Evolutionary conservation across 306 rosid genomes (phyloP).

Genomic region (Lotus japonicus): DNA sequence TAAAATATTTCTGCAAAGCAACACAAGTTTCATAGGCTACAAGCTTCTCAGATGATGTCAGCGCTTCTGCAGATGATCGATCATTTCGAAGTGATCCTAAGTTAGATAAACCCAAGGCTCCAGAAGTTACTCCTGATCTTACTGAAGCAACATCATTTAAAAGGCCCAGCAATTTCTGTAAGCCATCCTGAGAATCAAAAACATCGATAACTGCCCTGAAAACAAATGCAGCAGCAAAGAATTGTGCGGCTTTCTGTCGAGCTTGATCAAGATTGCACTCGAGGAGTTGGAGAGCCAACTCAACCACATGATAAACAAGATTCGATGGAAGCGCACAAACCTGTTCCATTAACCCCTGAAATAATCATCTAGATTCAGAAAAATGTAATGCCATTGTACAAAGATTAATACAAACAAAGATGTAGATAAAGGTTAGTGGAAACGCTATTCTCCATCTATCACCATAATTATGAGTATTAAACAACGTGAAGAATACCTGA

Average conservation of each 20-base stretch:
- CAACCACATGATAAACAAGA: conserved; percentile 71
- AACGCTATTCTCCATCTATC: not conserved
- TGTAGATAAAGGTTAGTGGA: not conserved
- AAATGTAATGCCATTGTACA: not conserved
- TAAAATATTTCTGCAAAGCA: conserved; percentile 88
- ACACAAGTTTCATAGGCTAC: conserved; percentile 92
- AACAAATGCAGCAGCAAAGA: conserved; percentile 90
- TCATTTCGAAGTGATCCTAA: conserved; percentile 79
- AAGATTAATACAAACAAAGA: not conserved
- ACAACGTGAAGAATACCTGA: conserved; percentile 55
- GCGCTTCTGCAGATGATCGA: conserved; percentile 73
- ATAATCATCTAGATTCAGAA: conserved; percentile 8
- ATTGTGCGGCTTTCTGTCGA: conserved; percentile 86
- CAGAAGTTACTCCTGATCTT: conserved; percentile 87
- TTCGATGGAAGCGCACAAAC: conserved; percentile 96
- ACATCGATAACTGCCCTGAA: conserved; percentile 96
- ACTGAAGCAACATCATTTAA: conserved; percentile 83
- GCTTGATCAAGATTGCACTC: conserved; percentile 91
- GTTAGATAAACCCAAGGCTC: conserved; percentile 58
- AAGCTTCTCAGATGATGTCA: conserved; percentile 95
- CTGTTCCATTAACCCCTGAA: conserved; percentile 92
- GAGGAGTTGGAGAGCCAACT: conserved; percentile 85
- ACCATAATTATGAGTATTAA: conserved; percentile 1
- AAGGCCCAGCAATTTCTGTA: conserved; percentile 72
- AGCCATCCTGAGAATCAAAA: conserved; percentile 87